These are phyloP conservation scores for Miamiensis avidus DNA, from an alignment of 169 alveolate genomes.

Conservation along the genomic window DNA sequence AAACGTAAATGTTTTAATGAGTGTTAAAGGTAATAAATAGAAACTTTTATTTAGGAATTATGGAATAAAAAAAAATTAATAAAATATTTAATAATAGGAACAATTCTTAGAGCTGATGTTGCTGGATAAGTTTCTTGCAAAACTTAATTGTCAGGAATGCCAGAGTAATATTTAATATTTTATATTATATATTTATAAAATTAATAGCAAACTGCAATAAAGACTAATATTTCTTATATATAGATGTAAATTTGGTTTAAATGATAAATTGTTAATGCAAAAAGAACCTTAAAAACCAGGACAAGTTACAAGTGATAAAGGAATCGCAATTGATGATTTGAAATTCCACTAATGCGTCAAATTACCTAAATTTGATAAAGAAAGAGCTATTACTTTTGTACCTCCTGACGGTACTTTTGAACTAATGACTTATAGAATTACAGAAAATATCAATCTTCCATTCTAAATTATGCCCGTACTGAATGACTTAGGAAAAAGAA, in stretches of 20 bases:
- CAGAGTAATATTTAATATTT: conserved; percentile 53
- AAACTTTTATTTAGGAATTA: conserved; percentile 54
- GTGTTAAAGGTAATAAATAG: conserved; percentile 65
- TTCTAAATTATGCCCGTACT: conserved; percentile 88
- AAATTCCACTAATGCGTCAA: conserved; percentile 92
- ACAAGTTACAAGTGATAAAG: conserved; percentile 58
- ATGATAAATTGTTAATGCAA: conserved; percentile 85
- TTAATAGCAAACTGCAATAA: no score
- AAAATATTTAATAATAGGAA: neutral
- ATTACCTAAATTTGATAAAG: conserved; percentile 89
- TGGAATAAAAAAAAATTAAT: no score
- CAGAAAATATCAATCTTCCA: conserved; percentile 90
- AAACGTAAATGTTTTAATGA: conserved; percentile 83
- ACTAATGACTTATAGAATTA: conserved; percentile 84
- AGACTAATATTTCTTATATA: neutral
- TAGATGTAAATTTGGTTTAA: conserved; percentile 88
- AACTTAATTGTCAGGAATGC: conserved; percentile 85
- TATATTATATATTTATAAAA: no score
- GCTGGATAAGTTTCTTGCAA: conserved; percentile 88
- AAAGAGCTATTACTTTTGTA: conserved; percentile 90
- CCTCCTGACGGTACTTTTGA: conserved; percentile 95
- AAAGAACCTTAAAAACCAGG: conserved; percentile 49
- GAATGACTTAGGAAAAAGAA: conserved; percentile 76
- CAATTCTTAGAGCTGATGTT: conserved; percentile 79
- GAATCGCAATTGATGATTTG: conserved; percentile 83